Evolutionary conservation across 768 basidiomycete genomes (phyloP), one percentile per base, ranked within the genome.

Genomic region (Mycena capillaripes): DNA sequence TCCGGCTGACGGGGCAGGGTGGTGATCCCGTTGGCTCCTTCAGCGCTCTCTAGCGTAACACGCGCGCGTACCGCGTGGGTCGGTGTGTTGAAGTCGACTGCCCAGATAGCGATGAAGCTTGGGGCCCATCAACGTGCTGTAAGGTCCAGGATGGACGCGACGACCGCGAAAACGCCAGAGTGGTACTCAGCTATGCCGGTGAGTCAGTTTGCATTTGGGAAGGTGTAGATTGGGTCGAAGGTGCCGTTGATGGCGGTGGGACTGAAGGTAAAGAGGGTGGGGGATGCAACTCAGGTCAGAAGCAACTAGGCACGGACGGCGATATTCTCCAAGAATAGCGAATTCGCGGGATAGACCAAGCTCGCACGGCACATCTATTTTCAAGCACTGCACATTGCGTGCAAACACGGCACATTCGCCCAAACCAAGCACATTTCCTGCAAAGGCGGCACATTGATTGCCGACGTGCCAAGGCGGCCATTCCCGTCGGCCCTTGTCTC

Each of bases 291-390:
- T 12, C 64, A 71, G 7, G 70, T 71, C 50, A 71, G 36, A 7
- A 71, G 58, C 12, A 71, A 25, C 3, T 50, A 42, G 19, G 46
- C 11, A 1, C 70, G 70, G 12, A 65, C 70, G 30, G 56, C 70
- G 25, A 71, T 65, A 21, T 71, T 71, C 38, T 71, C 70, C 14
- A 63, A 27, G 57, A 65, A 71, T 5, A 65, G 46, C 6, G 36
- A 36, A 23, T 46, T n/a, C n/a, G n/a, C n/a, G n/a, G n/a, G n/a
- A n/a, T n/a, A n/a, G n/a, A n/a, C n/a, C n/a, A n/a, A n/a, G n/a
- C n/a, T n/a, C n/a, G n/a, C n/a, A n/a, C n/a, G n/a, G n/a, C n/a
- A n/a, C n/a, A n/a, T n/a, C n/a, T n/a, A n/a, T n/a, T n/a, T n/a
- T n/a, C n/a, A n/a, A n/a, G n/a, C n/a, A n/a, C n/a, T n/a, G n/a